Percentiles rank a stretch among this genome's conserved stretches.
These are phyloP conservation scores for Diatrype stigma DNA, from an alignment of 2,329 filamentous ascomycete species.

Conservation along the genomic window DNA sequence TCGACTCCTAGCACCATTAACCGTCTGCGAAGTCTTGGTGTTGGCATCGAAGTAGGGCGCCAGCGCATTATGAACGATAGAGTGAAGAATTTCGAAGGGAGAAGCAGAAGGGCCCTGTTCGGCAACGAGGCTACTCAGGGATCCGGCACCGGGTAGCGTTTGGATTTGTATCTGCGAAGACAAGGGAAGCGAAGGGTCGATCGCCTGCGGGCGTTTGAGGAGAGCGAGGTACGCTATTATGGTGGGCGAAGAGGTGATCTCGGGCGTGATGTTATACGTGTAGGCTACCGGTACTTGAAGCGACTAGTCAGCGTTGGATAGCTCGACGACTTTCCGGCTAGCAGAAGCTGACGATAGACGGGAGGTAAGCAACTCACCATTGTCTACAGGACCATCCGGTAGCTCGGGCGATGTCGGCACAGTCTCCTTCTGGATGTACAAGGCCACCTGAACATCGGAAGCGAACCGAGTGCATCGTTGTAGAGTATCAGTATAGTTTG, in stretches of 20 bases:
- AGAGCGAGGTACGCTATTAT: conserved; percentile 84
- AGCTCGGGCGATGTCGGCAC: conserved; percentile 48
- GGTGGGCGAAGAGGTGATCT: conserved; percentile 74
- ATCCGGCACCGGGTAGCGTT: conserved; percentile 80
- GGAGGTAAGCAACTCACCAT: conserved; percentile 34
- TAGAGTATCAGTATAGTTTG: conserved; percentile 71
- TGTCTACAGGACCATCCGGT: conserved; percentile 43
- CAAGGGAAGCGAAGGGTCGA: conserved; percentile 79
- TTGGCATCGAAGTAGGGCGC: conserved; percentile 97
- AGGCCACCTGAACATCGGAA: conserved; percentile 76
- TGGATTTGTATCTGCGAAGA: conserved; percentile 87
- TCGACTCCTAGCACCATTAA: conserved; percentile 63
- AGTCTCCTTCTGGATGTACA: conserved; percentile 88
- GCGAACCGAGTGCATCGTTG: conserved; percentile 87
- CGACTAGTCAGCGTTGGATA: conserved; percentile 22
- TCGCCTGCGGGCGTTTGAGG: conserved; percentile 82
- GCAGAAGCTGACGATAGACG: neutral
- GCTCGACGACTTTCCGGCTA: neutral
- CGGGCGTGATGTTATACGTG: conserved; percentile 74
- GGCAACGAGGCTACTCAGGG: conserved; percentile 60
- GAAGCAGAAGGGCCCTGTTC: conserved; percentile 71
- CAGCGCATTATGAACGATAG: conserved; percentile 84
- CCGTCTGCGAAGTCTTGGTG: conserved; percentile 73
- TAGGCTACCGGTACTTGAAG: conserved; percentile 49
- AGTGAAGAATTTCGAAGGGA: conserved; percentile 88